Conservation (phyloP, 352 stramenopile genomes). For the Globisporangium solare region DNA sequence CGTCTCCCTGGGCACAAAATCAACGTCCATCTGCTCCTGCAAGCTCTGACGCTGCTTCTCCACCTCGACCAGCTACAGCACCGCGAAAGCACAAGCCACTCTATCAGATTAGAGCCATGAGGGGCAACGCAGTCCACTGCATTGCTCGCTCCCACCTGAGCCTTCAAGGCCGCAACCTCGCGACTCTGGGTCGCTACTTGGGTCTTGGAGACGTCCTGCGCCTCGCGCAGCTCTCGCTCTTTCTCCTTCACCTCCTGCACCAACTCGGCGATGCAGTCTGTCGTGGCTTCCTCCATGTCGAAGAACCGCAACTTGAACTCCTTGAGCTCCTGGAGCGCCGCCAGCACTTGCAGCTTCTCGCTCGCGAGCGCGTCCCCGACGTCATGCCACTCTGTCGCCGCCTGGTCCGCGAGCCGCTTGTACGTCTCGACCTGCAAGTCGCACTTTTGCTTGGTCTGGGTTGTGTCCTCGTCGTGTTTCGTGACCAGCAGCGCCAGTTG, state of each 20-base stretch:
- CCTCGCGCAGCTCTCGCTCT: constrained; percentile 26
- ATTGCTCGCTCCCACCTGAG: constrained; percentile 19
- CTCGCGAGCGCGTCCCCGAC: constrained; percentile 49
- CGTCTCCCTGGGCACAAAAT: constrained; percentile 49
- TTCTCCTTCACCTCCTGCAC: constrained; percentile 51
- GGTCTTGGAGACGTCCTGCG: constrained; percentile 19
- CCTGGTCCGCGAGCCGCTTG: constrained; percentile 50
- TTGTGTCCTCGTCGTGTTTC: constrained; percentile 39
- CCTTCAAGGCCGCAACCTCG: constrained; percentile 27
- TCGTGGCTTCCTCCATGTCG: constrained; percentile 52
- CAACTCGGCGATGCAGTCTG: constrained; percentile 59
- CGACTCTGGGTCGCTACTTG: constrained; percentile 22
- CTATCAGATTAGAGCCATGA: background rate
- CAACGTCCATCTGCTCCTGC: constrained; percentile 38
- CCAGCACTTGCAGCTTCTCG: constrained; percentile 55
- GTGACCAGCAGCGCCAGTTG: constrained; percentile 31
- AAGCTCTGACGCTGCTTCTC: constrained; percentile 29
- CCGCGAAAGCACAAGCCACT: background rate
- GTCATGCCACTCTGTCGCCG: constrained; percentile 67
- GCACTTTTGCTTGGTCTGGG: constrained; percentile 40
- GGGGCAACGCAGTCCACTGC: too few species aligned
- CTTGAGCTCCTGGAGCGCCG: constrained; percentile 58
- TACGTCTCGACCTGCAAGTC: constrained; percentile 63
- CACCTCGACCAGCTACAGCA: constrained; percentile 22
- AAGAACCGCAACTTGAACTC: constrained; percentile 71